Base-by-base conservation (phyloP, 352 stramenopile genomes). In the Pythium coloratum region DNA sequence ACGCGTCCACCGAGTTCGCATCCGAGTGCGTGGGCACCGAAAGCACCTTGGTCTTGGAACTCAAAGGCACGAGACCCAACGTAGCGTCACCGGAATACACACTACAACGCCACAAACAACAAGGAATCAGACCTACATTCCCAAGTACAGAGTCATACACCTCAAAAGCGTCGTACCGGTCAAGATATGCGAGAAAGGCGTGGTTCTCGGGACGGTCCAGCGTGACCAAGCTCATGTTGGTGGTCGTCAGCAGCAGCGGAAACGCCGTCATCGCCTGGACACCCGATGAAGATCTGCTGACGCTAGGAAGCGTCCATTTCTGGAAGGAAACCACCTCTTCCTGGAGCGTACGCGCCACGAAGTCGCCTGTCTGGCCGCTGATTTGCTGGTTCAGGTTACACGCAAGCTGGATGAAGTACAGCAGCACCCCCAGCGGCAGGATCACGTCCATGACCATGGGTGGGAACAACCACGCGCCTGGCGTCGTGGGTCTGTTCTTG, bases 391-490 rank as follows among this genome's bases (percentile, higher is more conserved):
- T 94, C 59, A 82, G 80, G 13, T 76, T 36, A 66, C 86, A 94
- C 40, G 90, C 58, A 33, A 72, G 72, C 34, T 77, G 69, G 58
- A 94, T 79, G 46, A 92, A 28, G 40, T 89, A 70, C 30, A 94
- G 71, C 26, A 94, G 47, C 14, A 90, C 18, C 20, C 66, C 67
- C 40, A 94, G 72, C 36, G 84, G 86, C 38, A 91, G 38, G 0
- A 94, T 28, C n/a, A 94, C 78, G 73, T 92, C 84, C 7, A 75
- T 84, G 55, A 91, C 24, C 46, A 94, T 72, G 51, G 83, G 82
- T 2, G 86, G 86, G 63, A 86, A 89, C 32, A 92, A 76, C 79
- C 82, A 90, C 24, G 75, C 70, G 30, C 64, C 55, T 16, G 66
- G 61, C 30, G 67, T 75, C 20, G 69, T 75, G 32, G 66, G 51